Evolutionary conservation across 2,329 filamentous ascomycete species (phyloP).

Genomic region (Mycocentrospora acerina): DNA sequence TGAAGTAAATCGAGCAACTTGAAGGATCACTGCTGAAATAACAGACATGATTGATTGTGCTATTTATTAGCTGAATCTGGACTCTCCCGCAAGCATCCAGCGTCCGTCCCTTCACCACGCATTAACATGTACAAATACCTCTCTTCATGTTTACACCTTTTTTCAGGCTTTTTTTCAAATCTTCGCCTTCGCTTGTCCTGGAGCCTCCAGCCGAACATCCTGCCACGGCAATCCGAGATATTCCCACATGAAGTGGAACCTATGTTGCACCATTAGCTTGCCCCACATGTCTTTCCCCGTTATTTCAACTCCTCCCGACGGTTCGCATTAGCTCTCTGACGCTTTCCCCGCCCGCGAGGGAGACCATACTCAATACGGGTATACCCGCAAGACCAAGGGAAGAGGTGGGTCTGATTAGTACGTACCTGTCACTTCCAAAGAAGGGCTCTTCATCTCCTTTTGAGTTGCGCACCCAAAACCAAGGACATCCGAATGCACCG

Average conservation of each 20-base stretch:
- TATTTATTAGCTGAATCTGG: background rate
- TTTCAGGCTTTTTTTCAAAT: conserved; percentile 21
- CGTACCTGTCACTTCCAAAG: conserved; percentile 72
- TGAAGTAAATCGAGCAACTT: no score
- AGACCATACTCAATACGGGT: conserved; percentile 8
- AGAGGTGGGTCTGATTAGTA: conserved; percentile 8
- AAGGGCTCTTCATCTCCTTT: conserved; percentile 66
- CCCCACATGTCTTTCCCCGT: background rate
- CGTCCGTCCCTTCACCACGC: background rate
- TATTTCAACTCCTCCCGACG: conserved; percentile 15
- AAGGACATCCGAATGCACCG: conserved; percentile 76
- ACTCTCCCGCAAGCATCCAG: conserved; percentile 1
- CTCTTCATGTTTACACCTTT: no score
- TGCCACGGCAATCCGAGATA: conserved; percentile 64
- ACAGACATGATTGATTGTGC: no score
- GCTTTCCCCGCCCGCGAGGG: conserved; percentile 10
- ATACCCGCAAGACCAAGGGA: conserved; percentile 3
- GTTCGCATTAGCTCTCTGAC: conserved; percentile 12
- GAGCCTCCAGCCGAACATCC: conserved; percentile 52
- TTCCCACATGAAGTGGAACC: conserved; percentile 69
- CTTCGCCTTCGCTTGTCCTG: conserved; percentile 24
- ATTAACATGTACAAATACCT: no score
- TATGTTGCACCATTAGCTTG: conserved; percentile 31
- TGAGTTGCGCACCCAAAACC: conserved; percentile 67
- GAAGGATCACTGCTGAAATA: no score